A percentile compares a stretch with the other conserved stretches of the same genome.
These are phyloP conservation scores for Solanum sitiens DNA, from an alignment of 257 asterid species.

Conservation along the genomic window DNA sequence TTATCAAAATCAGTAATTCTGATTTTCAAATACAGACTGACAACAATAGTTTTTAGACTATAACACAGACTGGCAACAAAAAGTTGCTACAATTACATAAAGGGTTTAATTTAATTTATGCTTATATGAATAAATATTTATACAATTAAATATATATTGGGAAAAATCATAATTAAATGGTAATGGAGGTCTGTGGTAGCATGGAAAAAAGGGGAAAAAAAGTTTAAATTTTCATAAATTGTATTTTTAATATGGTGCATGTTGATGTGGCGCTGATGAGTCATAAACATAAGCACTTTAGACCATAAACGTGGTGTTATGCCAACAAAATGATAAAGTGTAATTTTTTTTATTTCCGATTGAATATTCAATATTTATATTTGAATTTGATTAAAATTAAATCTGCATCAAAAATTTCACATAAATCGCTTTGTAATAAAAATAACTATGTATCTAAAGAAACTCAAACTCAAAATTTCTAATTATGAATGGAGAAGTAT, in stretches of 20 bases:
- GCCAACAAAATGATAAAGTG: not conserved
- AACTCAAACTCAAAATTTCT: accelerated
- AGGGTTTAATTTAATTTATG: not conserved
- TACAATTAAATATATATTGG: not conserved
- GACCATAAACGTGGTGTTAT: not conserved
- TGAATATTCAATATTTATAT: too few species aligned
- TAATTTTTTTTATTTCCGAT: too few species aligned
- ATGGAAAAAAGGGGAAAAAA: not conserved
- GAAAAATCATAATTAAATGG: not conserved
- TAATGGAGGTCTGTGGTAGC: not conserved
- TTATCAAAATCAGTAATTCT: too few species aligned
- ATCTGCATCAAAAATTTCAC: not conserved
- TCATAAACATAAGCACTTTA: not conserved
- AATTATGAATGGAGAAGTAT: too few species aligned
- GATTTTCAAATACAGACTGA: too few species aligned
- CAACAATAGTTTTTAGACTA: too few species aligned
- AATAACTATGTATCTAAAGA: too few species aligned
- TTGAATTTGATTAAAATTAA: not conserved
- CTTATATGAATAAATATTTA: not conserved
- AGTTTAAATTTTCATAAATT: too few species aligned
- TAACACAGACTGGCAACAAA: too few species aligned
- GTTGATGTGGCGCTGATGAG: not conserved
- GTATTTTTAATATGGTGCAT: not conserved
- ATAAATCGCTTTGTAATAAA: too few species aligned
- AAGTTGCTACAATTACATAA: not conserved